These are phyloP conservation scores for Myriosclerotinia duriaeana DNA, from an alignment of 2,329 filamentous ascomycete genomes.

Conservation along the genomic window DNA sequence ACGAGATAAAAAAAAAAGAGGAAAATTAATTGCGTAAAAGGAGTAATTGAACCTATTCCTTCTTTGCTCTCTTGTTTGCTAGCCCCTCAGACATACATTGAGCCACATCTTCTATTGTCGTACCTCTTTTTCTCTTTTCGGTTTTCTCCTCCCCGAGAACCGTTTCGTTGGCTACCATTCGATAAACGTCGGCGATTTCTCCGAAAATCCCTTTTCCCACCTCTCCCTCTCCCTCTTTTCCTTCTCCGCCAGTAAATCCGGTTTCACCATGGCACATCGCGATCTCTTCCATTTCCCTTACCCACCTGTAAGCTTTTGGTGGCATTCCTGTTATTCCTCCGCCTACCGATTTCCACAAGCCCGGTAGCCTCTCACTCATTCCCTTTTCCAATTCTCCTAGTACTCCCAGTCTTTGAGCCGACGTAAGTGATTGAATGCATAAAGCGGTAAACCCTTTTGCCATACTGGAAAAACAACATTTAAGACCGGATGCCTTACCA, in stretches of 20 bases:
- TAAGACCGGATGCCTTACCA: slow-evolving; percentile 59
- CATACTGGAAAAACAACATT: slow-evolving; percentile 64
- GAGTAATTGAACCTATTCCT: slow-evolving; percentile 23
- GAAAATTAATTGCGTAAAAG: not conserved
- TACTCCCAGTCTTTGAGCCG: slow-evolving; percentile 63
- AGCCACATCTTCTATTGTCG: slow-evolving; percentile 58
- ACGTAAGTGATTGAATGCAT: slow-evolving; percentile 68
- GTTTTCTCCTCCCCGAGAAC: slow-evolving; percentile 60
- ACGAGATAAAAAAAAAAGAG: not conserved
- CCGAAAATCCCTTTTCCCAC: slow-evolving; percentile 51
- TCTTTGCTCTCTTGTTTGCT: slow-evolving; percentile 46
- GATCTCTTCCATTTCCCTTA: slow-evolving; percentile 76
- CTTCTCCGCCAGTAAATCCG: slow-evolving; percentile 50
- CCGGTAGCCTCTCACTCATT: slow-evolving; percentile 52
- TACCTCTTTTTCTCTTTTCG: slow-evolving; percentile 55
- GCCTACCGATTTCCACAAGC: slow-evolving; percentile 48
- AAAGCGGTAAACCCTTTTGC: slow-evolving; percentile 67
- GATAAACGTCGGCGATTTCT: slow-evolving; percentile 61
- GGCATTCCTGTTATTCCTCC: slow-evolving; percentile 59
- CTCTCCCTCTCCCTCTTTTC: slow-evolving; percentile 33
- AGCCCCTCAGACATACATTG: slow-evolving; percentile 50
- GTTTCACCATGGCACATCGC: slow-evolving; percentile 65
- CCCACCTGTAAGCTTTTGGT: slow-evolving; percentile 76
- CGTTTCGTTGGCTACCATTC: slow-evolving; percentile 59
- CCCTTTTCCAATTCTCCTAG: slow-evolving; percentile 57